phyloP scores from a whole-genome alignment of 192 early-diverging fungal species.

The Backusella liffmaniae region DNA sequence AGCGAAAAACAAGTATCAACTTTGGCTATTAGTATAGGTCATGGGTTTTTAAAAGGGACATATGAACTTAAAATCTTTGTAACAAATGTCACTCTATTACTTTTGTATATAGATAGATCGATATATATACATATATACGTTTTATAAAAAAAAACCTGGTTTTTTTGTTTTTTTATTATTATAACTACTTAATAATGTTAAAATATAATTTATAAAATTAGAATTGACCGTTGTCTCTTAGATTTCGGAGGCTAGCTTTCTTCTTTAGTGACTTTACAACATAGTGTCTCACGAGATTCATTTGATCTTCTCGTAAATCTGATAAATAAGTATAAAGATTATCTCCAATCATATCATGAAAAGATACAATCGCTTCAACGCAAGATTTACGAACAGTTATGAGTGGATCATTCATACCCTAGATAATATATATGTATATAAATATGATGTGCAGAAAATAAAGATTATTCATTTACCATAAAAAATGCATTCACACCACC shows the following conservation, averaged over 20 bases:
- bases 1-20: not conserved
- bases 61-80: too few relatives aligned
- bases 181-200: not conserved
- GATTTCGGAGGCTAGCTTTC: slow-evolving; percentile 30
- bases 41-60: too few relatives aligned
- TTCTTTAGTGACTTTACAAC: slow-evolving; percentile 30
- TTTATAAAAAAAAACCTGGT: not conserved
- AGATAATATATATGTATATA: not conserved
- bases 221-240: slow-evolving; percentile 17
- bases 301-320: slow-evolving; percentile 39
- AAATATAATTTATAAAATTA: not conserved
- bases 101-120: not conserved
- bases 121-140: not conserved
- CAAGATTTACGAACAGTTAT: slow-evolving; percentile 35
- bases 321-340: slow-evolving; percentile 25
- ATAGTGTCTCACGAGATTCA: slow-evolving; percentile 34
- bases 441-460: not conserved
- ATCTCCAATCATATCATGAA: slow-evolving; percentile 36
- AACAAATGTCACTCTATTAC: not conserved
- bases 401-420: slow-evolving; percentile 32
- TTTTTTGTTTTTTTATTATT: not conserved
- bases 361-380: slow-evolving; percentile 37
- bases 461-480: slow-evolving; percentile 19
- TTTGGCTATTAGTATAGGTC: too few relatives aligned
- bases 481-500: slow-evolving; percentile 29